A percentile compares a stretch with the other conserved stretches of the same genome.
These are phyloP conservation scores for Solioccasus polychromus DNA, from an alignment of 768 basidiomycete genomes.

Conservation along the genomic window DNA sequence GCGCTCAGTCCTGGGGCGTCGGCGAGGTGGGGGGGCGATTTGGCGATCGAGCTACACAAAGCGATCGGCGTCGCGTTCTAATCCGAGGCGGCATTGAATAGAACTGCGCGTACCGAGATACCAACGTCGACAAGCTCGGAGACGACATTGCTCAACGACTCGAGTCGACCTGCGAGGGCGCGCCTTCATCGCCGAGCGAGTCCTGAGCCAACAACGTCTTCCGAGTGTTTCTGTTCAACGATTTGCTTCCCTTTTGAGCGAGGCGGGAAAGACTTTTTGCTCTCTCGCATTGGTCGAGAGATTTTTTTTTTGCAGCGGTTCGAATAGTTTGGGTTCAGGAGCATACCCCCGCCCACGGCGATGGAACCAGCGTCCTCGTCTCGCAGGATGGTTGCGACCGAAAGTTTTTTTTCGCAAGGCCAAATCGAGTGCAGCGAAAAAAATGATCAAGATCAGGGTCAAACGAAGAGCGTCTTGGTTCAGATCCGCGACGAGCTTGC, in stretches of 20 bases:
- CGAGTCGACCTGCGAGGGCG: constrained; percentile 71
- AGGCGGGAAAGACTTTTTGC: constrained; percentile 78
- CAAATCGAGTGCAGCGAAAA: constrained; percentile 90
- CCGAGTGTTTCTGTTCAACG: constrained; percentile 76
- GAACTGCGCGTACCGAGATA: constrained; percentile 60
- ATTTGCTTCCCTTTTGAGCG: too few species aligned
- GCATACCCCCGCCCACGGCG: constrained; percentile 75
- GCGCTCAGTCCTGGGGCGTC: constrained; percentile 75
- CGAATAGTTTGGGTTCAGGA: constrained; percentile 74
- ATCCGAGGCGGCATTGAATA: neutral
- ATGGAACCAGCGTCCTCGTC: constrained; percentile 79
- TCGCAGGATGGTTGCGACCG: constrained; percentile 63
- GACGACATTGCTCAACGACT: constrained; percentile 66
- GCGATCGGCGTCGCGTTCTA: neutral
- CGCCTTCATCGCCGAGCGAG: constrained; percentile 66
- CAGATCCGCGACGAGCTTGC: too few species aligned
- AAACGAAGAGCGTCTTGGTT: too few species aligned
- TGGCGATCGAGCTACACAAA: constrained; percentile 80
- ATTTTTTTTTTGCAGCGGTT: constrained; percentile 76
- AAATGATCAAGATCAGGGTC: constrained; percentile 93
- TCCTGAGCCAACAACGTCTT: constrained; percentile 75
- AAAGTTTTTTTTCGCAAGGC: constrained; percentile 87
- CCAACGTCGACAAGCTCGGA: constrained; percentile 88
- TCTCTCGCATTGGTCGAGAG: constrained; percentile 78
- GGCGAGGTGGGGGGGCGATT: constrained; percentile 79